Evolutionary conservation across 2,329 filamentous ascomycete genomes (phyloP).

Genomic region (Mycosphaerelloides madeirae): DNA sequence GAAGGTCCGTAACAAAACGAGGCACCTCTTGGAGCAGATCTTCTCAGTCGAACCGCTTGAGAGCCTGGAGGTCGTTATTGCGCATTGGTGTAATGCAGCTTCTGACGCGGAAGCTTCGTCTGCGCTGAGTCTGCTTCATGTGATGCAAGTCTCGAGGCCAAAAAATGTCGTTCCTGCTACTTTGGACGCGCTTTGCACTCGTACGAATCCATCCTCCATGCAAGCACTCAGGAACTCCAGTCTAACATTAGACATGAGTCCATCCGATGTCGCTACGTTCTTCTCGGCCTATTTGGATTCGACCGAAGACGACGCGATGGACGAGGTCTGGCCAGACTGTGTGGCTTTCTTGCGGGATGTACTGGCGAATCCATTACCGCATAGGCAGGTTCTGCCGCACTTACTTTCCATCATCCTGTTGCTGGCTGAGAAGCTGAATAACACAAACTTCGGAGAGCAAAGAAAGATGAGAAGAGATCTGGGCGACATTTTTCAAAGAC

Average conservation of each 20-base stretch:
- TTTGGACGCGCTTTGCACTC: constrained; percentile 93
- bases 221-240: constrained; percentile 80
- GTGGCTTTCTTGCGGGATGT: constrained; percentile 86
- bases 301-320: constrained; percentile 93
- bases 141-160: constrained; percentile 83
- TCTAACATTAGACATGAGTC: constrained; percentile 76
- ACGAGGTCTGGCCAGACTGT: constrained; percentile 96
- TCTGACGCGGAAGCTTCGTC: constrained; percentile 41
- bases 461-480: constrained; percentile 85
- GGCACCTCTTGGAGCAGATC: constrained; percentile 84
- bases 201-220: constrained; percentile 77
- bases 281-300: constrained; percentile 84
- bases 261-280: constrained; percentile 81
- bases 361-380: constrained; percentile 87
- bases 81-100: constrained; percentile 65
- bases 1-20: constrained; percentile 82
- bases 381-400: constrained; percentile 81
- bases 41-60: constrained; percentile 90
- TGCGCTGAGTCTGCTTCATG: constrained; percentile 81
- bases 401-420: constrained; percentile 85
- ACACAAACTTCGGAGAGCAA: constrained; percentile 95
- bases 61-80: constrained; percentile 84
- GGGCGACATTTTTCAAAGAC: constrained; percentile 82
- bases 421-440: constrained; percentile 90
- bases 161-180: constrained; percentile 89